Percentiles rank a stretch among this genome's conserved stretches.
phyloP scores from a whole-genome alignment of 495 filamentous ascomycete genomes.

The Penicillium arizonense region DNA sequence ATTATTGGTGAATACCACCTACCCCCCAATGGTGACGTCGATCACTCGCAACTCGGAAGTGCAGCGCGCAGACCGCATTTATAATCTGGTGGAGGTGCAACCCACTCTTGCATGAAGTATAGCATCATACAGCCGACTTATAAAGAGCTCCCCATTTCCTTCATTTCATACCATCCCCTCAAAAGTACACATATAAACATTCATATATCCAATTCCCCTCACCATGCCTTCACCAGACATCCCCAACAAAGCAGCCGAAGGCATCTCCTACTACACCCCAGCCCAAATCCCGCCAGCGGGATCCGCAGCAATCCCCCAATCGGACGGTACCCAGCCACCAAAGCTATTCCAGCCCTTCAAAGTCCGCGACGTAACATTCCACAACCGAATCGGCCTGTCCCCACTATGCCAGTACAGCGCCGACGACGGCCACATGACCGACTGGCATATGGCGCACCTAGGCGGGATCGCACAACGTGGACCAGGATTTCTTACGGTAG shows the following conservation, averaged over 20 bases:
- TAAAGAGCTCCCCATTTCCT: background rate
- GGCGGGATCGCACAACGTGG: slow-evolving; percentile 60
- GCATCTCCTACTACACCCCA: slow-evolving; percentile 64
- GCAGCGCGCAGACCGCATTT: slow-evolving; percentile 7
- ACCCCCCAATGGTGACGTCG: slow-evolving; percentile 13
- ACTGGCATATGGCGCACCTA: slow-evolving; percentile 57
- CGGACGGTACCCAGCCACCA: slow-evolving; percentile 52
- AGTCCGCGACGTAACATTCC: slow-evolving; percentile 57
- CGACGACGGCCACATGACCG: slow-evolving; percentile 54
- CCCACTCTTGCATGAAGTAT: too few relatives aligned
- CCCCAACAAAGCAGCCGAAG: slow-evolving; percentile 41
- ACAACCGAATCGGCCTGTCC: slow-evolving; percentile 56
- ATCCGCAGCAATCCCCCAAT: slow-evolving; percentile 59
- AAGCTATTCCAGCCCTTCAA: slow-evolving; percentile 66
- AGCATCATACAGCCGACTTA: background rate
- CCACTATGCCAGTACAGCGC: slow-evolving; percentile 68
- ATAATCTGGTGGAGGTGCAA: slow-evolving; percentile 17
- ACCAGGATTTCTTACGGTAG: slow-evolving; percentile 61
- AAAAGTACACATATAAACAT: background rate
- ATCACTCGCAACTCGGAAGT: background rate
- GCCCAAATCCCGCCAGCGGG: slow-evolving; percentile 59
- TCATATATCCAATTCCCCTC: background rate
- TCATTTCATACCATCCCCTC: background rate
- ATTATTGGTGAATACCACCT: background rate
- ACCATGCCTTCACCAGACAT: slow-evolving; percentile 24